These are phyloP conservation scores for Lentinus tigrinus DNA, from an alignment of 768 basidiomycete genomes.

Conservation along the genomic window DNA sequence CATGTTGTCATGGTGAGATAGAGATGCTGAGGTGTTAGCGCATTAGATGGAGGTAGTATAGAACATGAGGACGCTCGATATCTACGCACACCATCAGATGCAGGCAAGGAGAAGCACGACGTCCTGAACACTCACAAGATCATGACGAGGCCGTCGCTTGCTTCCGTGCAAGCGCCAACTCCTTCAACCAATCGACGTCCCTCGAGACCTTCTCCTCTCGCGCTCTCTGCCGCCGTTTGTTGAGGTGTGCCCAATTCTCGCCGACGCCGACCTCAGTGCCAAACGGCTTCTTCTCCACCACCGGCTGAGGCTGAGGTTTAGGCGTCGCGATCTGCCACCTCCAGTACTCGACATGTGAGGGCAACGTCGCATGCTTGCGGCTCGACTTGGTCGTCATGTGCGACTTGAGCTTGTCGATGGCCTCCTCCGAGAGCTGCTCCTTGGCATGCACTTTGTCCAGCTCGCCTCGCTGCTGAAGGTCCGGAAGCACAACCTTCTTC, in stretches of 20 bases:
- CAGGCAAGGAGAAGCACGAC: not conserved
- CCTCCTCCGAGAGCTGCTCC: slow-evolving; percentile 29
- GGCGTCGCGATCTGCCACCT: slow-evolving; percentile 34
- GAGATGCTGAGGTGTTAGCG: too few species aligned
- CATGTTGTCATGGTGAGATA: too few species aligned
- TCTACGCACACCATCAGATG: not conserved
- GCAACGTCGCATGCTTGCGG: slow-evolving; percentile 5
- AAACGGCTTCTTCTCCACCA: slow-evolving; percentile 17
- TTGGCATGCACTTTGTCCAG: slow-evolving; percentile 42
- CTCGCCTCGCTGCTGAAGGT: slow-evolving; percentile 40
- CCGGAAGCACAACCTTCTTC: slow-evolving; percentile 50
- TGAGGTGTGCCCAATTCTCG: slow-evolving; percentile 57
- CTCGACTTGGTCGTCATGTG: slow-evolving; percentile 25
- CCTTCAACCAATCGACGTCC: slow-evolving; percentile 41
- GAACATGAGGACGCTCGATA: not conserved
- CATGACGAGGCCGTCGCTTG: slow-evolving; percentile 9
- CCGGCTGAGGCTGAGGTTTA: not conserved
- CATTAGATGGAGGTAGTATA: too few species aligned
- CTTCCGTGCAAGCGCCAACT: slow-evolving; percentile 28
- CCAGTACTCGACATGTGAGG: slow-evolving; percentile 37
- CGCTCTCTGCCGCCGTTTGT: slow-evolving; percentile 48
- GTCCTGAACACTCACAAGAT: not conserved
- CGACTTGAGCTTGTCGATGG: slow-evolving; percentile 21
- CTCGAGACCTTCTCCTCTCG: slow-evolving; percentile 44
- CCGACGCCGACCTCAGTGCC: slow-evolving; percentile 46